Base-by-base conservation (phyloP, 2,329 filamentous ascomycete genomes). In the Microdochium paspali region DNA sequence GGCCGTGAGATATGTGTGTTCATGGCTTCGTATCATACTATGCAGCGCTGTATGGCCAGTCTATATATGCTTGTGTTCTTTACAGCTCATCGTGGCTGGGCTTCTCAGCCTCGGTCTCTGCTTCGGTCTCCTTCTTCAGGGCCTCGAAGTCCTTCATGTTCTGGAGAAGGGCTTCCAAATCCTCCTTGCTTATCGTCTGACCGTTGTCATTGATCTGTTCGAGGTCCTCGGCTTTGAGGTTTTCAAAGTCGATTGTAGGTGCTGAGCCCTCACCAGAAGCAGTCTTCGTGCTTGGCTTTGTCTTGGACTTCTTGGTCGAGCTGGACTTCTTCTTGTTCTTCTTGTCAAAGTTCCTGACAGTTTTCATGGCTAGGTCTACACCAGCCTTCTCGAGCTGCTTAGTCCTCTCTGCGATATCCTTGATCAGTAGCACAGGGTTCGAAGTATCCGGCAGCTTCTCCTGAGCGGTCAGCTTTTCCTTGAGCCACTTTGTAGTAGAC, bases 351-450 rank as follows among this genome's bases (percentile, higher is more conserved):
- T 74, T 73, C 55, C 71, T 75, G 56, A 85, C 78, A 48, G 79
- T 79, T 70, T 82, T 85, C 71, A 84, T 79, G 47, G 88, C 76
- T 44, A 90, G 73, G 23, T 88, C 80, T 62, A 84, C 76, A 56
- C 80, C 79, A 4, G 75, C 78, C 61, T 86, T 82, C 61, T 85
- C 80, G 6, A 97, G 74, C 61, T 86, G 79, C 57, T 82, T 79
- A 15, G 82, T 76, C 65, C 84, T 85, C 23, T 72, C 73, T 49
- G 80, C 70, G 25, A 95, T 66, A 24, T 95, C 90, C 59, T 84
- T 82, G 54, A 82, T 70, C 1, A 84, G 75, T 9, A 95, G 72
- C 6, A 83, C 82, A 0, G 89, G 87, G 54, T 97, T 82, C 10
- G 88, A 87, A 2, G 82, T 81, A 2, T 73, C 67, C 15, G 75